Evolutionary conservation across 257 asterid genomes (phyloP), one percentile per base, ranked within the genome.

Genomic region (Capsicum rhomboideum): DNA sequence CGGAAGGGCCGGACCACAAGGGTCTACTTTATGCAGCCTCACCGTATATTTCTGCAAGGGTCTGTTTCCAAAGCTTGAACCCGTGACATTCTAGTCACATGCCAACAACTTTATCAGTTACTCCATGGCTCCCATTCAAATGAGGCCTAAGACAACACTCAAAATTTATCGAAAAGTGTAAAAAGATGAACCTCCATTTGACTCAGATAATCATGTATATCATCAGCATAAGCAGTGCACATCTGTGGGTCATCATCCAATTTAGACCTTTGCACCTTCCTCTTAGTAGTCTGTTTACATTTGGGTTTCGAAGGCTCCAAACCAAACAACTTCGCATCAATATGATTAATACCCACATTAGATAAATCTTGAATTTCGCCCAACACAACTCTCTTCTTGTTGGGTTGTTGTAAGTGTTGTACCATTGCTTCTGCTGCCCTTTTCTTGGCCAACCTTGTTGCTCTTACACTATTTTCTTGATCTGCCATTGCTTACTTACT

Each of bases 191-290:
- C 88, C 88, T 86, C 88, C 84, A 86, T 49, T 63, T 83, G 68
- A 29, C 61, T 86, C 21, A 86, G 55, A 83, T 86, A 86, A 9
- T 86, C 52, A 55, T 86, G 67, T 59, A 86, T 86, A 50, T 86
- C 84, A 42, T 82, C 66, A 67, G 37, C 88, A 78, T 86, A 86
- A 13, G 86, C 82, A 40, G 21, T 46, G 16, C 88, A 86, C 88
- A 86, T 86, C 78, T 83, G 88, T 0, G 88, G 86, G 66, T 83
- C 88, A 77, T 83, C 84, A n/a, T n/a, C n/a, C n/a, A n/a, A n/a
- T n/a, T n/a, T n/a, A 80, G 42, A 72, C 9, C 1, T 82, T 72
- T 26, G 44, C 13, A 49, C 37, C 14, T 79, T 61, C 83, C 50
- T 58, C 79, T 85, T 74, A 3, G 0, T 46, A 44, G 1, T 37